These are phyloP conservation scores for Hymenoscyphus linearis DNA, from an alignment of 2,329 filamentous ascomycete genomes.

Conservation along the genomic window DNA sequence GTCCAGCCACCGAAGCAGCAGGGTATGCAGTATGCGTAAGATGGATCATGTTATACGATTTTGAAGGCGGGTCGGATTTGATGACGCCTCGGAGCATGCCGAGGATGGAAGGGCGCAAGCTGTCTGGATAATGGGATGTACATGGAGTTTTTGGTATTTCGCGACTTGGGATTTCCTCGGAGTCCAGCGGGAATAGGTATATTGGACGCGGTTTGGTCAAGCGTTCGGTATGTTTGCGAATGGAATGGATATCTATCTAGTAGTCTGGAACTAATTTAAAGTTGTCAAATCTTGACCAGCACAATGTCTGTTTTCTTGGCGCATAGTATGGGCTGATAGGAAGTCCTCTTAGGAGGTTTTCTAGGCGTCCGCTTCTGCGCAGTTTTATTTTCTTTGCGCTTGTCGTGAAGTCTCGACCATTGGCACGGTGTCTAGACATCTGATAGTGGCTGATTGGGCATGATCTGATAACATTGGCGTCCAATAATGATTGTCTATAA, in stretches of 20 bases:
- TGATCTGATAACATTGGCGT: neutral
- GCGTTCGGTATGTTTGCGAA: neutral
- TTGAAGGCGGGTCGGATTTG: neutral
- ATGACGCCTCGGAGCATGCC: neutral
- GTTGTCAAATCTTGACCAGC: neutral
- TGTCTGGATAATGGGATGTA: neutral
- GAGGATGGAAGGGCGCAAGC: neutral
- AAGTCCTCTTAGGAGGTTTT: neutral
- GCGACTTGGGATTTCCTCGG: neutral
- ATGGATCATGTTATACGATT: neutral
- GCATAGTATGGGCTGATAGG: too few species aligned
- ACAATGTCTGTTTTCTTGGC: neutral
- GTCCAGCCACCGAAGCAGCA: conserved; percentile 22
- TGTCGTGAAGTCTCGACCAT: neutral
- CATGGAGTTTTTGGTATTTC: neutral
- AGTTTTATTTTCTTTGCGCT: neutral
- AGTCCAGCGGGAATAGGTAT: neutral
- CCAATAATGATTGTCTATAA: neutral
- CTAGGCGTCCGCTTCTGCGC: neutral
- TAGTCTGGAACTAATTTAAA: conserved; percentile 9
- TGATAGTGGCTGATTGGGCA: conserved; percentile 6
- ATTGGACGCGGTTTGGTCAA: neutral
- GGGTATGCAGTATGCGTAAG: conserved; percentile 30
- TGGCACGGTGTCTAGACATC: neutral
- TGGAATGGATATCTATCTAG: conserved; percentile 1